These are phyloP conservation scores for Melaleuca quinquenervia DNA, from an alignment of 345 rosid species.

Conservation along the genomic window DNA sequence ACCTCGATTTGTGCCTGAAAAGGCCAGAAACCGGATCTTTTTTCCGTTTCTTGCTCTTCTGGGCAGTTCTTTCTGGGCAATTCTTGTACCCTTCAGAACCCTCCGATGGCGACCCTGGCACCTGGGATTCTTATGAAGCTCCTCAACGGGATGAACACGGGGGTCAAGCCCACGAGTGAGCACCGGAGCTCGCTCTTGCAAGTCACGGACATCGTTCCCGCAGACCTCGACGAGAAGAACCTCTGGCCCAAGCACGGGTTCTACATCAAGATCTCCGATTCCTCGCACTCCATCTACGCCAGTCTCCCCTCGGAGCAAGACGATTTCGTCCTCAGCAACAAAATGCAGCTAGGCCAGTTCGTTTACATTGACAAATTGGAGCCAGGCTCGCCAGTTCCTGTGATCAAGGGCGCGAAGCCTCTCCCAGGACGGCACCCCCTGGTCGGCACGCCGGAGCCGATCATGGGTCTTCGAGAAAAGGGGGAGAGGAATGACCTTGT, in stretches of 20 bases:
- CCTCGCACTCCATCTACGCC: slow-evolving; percentile 84
- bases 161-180: slow-evolving; percentile 74
- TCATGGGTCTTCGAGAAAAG: slow-evolving; percentile 54
- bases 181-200: slow-evolving; percentile 85
- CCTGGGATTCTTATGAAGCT: slow-evolving; percentile 78
- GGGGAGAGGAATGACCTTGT: slow-evolving; percentile 24
- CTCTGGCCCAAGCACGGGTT: slow-evolving; percentile 90
- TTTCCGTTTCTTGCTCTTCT: not conserved
- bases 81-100: not conserved
- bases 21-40: not conserved
- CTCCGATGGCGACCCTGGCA: slow-evolving; percentile 48
- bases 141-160: slow-evolving; percentile 74
- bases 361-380: slow-evolving; percentile 77
- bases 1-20: not conserved
- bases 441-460: slow-evolving; percentile 81
- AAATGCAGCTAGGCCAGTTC: slow-evolving; percentile 93
- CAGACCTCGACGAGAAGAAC: slow-evolving; percentile 85
- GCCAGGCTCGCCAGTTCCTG: slow-evolving; percentile 89
- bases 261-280: slow-evolving; percentile 86
- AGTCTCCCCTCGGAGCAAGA: slow-evolving; percentile 81
- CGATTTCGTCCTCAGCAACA: slow-evolving; percentile 74
- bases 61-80: not conserved
- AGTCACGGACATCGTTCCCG: slow-evolving; percentile 89
- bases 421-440: slow-evolving; percentile 90
- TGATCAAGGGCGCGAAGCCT: slow-evolving; percentile 71